Conservation (phyloP, 805 yeast species). For the Metschnikowia chrysomelidarum region DNA sequence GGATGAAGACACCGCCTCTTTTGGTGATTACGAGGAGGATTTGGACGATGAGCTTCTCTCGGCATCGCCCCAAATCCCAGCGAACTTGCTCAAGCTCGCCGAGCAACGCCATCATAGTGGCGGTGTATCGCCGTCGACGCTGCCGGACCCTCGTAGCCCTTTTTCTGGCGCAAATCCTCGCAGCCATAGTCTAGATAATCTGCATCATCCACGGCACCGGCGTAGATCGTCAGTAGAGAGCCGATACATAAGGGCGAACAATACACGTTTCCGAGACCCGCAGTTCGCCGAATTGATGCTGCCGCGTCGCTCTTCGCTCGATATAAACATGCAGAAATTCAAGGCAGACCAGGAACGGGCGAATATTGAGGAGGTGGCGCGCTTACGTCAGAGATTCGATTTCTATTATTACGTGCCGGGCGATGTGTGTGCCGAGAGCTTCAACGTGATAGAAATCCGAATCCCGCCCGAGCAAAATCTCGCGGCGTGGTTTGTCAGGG, state of each 20-base stretch:
- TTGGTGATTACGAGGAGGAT: slow-evolving; percentile 36
- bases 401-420: slow-evolving; percentile 43
- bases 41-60: slow-evolving; percentile 47
- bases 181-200: slow-evolving; percentile 22
- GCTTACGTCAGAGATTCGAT: slow-evolving; percentile 23
- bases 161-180: slow-evolving; percentile 17
- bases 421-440: slow-evolving; percentile 34
- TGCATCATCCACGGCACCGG: slow-evolving; percentile 9
- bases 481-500: slow-evolving; percentile 74
- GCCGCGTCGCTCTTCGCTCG: slow-evolving; percentile 16
- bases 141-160: slow-evolving; percentile 24
- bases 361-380: slow-evolving; percentile 14
- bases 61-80: slow-evolving; percentile 70
- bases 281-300: slow-evolving; percentile 9
- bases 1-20: slow-evolving; percentile 24
- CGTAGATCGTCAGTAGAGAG: slow-evolving; percentile 32
- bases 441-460: slow-evolving; percentile 41
- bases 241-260: slow-evolving; percentile 24
- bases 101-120: slow-evolving; percentile 41
- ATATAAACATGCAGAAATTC: slow-evolving; percentile 15
- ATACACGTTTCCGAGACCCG: slow-evolving; percentile 22
- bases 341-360: slow-evolving; percentile 11
- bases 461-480: slow-evolving; percentile 62
- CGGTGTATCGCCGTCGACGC: slow-evolving; percentile 29
- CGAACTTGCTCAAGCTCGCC: slow-evolving; percentile 52